Percentiles rank a stretch among this genome's conserved stretches.
phyloP scores from a whole-genome alignment of 1,139 yeast species.

The Debaryomyces fabryi region DNA sequence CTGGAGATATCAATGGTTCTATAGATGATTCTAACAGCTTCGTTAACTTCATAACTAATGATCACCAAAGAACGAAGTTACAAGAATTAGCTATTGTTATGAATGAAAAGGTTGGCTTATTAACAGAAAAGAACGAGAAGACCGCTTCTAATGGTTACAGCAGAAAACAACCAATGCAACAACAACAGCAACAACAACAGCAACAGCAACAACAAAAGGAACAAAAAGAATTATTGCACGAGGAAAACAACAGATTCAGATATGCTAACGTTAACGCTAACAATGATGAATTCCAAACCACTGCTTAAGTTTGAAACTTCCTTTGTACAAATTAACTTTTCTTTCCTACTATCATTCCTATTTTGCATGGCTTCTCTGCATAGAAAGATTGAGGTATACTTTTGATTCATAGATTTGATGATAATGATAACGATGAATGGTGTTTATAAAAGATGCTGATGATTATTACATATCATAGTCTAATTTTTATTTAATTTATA shows the following conservation, averaged over 20 bases:
- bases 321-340: conserved; percentile 4
- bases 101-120: conserved; percentile 82
- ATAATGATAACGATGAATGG: conserved; percentile 8
- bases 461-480: neutral
- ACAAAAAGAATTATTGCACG: conserved; percentile 36
- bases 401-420: conserved; percentile 8
- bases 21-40: conserved; percentile 60
- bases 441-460: neutral
- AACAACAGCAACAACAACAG: conserved; percentile 37
- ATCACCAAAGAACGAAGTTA: conserved; percentile 79
- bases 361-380: conserved; percentile 14
- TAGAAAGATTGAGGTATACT: conserved; percentile 4
- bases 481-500: conserved; percentile 5
- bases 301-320: conserved; percentile 18
- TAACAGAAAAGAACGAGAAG: conserved; percentile 85
- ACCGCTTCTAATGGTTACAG: conserved; percentile 75
- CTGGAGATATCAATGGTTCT: conserved; percentile 70
- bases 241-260: conserved; percentile 47
- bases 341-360: conserved; percentile 11
- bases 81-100: conserved; percentile 87
- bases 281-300: conserved; percentile 51
- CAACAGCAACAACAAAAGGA: conserved; percentile 37
- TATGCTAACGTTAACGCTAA: conserved; percentile 50
- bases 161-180: conserved; percentile 41
- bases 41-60: conserved; percentile 64